These are phyloP conservation scores for Metschnikowia lunata DNA, from an alignment of 805 yeast genomes.

Conservation along the genomic window DNA sequence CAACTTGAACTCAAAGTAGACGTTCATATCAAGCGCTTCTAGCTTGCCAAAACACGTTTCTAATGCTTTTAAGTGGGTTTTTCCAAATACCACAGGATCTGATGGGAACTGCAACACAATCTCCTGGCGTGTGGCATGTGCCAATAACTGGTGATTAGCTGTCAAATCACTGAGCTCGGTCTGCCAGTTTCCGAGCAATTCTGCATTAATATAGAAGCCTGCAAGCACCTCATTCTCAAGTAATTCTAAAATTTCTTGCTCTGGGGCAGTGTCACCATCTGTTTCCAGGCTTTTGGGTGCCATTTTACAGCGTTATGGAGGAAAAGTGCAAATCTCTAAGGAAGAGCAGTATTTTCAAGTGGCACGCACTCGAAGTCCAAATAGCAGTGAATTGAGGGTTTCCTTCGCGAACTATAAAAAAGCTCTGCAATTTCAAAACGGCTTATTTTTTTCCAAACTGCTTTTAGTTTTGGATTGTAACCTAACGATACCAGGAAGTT, in stretches of 20 bases:
- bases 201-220: slow-evolving; percentile 23
- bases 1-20: slow-evolving; percentile 27
- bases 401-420: too few species aligned
- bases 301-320: background rate
- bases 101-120: slow-evolving; percentile 19
- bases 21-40: slow-evolving; percentile 17
- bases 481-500: too few species aligned
- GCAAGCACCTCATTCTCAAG: slow-evolving; percentile 16
- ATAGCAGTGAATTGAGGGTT: too few species aligned
- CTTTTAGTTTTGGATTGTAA: too few species aligned
- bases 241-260: background rate
- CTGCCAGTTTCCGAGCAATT: slow-evolving; percentile 34
- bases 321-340: too few species aligned
- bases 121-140: slow-evolving; percentile 21
- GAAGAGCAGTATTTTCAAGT: too few species aligned
- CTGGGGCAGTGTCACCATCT: background rate
- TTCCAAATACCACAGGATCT: slow-evolving; percentile 4
- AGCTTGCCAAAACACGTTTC: slow-evolving; percentile 11
- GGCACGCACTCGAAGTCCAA: too few species aligned
- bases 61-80: slow-evolving; percentile 10
- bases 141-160: slow-evolving; percentile 18
- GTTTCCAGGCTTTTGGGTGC: background rate
- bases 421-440: too few species aligned
- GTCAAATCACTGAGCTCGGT: slow-evolving; percentile 27
- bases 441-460: too few species aligned